Evolutionary conservation across 1,139 yeast genomes (phyloP).

Genomic region (Pichia sorboxylosa): DNA sequence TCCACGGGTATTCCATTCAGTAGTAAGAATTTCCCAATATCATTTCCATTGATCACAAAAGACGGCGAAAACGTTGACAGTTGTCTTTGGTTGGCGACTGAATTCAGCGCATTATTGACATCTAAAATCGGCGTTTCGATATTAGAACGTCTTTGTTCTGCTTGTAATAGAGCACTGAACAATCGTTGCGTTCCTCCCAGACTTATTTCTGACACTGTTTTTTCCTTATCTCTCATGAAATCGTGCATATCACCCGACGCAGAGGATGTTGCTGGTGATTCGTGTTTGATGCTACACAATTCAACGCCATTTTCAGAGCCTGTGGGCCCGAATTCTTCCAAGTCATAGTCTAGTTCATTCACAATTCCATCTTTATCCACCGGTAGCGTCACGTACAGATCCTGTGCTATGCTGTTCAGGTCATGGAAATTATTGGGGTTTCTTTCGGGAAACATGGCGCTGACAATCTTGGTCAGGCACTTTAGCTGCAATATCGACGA

Average conservation of each 20-base stretch:
- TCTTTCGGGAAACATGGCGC: slow-evolving; percentile 26
- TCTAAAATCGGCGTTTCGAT: slow-evolving; percentile 8
- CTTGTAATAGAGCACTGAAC: slow-evolving; percentile 24
- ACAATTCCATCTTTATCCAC: not conserved
- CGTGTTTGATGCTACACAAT: too few relatives aligned
- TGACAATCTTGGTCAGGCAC: slow-evolving; percentile 23
- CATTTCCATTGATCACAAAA: slow-evolving; percentile 5
- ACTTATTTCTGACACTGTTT: slow-evolving; percentile 4
- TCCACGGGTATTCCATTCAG: slow-evolving; percentile 15
- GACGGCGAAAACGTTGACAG: slow-evolving; percentile 2
- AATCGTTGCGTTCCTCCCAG: slow-evolving; percentile 24
- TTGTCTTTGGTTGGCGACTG: slow-evolving; percentile 2
- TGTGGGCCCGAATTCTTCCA: not conserved
- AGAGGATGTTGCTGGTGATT: not conserved
- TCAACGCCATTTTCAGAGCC: not conserved
- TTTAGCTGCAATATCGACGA: slow-evolving; percentile 25
- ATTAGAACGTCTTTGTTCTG: slow-evolving; percentile 21
- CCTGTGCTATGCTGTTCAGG: slow-evolving; percentile 23
- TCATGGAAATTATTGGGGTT: slow-evolving; percentile 26
- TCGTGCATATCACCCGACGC: not conserved
- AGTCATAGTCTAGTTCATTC: not conserved
- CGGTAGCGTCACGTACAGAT: slow-evolving; percentile 25
- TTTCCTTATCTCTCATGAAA: not conserved
- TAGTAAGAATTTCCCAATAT: slow-evolving; percentile 20
- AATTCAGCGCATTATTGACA: slow-evolving; percentile 4